Conservation (phyloP, 805 yeast species). For the Wickerhamiella vanderwaltii region DNA sequence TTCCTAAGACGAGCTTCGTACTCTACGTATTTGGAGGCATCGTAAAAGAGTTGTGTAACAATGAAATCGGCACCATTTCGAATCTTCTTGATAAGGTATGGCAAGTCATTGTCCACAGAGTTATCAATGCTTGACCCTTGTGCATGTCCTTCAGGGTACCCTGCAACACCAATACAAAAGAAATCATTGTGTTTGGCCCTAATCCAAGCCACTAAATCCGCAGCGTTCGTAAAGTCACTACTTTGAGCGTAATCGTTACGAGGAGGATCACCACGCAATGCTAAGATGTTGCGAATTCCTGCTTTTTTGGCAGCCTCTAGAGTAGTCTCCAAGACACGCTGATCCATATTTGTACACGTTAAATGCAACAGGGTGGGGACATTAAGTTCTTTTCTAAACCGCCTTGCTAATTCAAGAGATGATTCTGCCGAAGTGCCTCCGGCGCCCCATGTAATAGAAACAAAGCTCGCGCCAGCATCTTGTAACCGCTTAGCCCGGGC, state of each 20-base stretch:
- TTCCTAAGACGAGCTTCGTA: slow-evolving; percentile 65
- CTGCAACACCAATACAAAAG: slow-evolving; percentile 93
- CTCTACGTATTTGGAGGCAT: slow-evolving; percentile 57
- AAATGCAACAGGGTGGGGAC: slow-evolving; percentile 89
- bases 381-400: slow-evolving; percentile 61
- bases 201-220: slow-evolving; percentile 76
- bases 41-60: slow-evolving; percentile 84
- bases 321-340: slow-evolving; percentile 64
- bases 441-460: slow-evolving; percentile 97
- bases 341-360: slow-evolving; percentile 90
- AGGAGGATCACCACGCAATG: slow-evolving; percentile 93
- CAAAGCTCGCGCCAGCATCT: slow-evolving; percentile 74
- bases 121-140: slow-evolving; percentile 70
- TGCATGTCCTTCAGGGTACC: slow-evolving; percentile 94
- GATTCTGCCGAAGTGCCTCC: slow-evolving; percentile 89
- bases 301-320: slow-evolving; percentile 51
- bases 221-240: slow-evolving; percentile 40
- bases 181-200: slow-evolving; percentile 68
- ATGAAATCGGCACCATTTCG: slow-evolving; percentile 93
- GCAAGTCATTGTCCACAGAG: slow-evolving; percentile 56
- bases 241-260: slow-evolving; percentile 41
- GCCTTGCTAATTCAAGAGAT: slow-evolving; percentile 69
- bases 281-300: slow-evolving; percentile 84
- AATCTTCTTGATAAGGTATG: slow-evolving; percentile 69
- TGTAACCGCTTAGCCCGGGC: slow-evolving; percentile 85